Conservation (phyloP, 2,329 filamentous ascomycete genomes). For the Colletotrichum tropicicola region DNA sequence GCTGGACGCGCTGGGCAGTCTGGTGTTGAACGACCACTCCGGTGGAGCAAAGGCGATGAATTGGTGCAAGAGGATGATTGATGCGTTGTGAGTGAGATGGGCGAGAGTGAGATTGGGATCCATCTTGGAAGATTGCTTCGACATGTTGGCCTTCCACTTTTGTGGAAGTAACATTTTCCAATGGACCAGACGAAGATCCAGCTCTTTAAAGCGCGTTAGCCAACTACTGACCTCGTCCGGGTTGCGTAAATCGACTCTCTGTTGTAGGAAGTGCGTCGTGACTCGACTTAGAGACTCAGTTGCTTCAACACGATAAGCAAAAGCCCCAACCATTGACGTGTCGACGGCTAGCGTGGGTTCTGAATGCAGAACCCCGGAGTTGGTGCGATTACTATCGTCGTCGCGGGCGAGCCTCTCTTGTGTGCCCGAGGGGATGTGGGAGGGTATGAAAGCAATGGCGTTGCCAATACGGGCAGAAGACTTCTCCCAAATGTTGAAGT, state of each 20-base stretch:
- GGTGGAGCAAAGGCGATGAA: conserved; percentile 51
- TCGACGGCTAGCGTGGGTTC: not conserved
- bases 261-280: conserved; percentile 52
- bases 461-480: conserved; percentile 46
- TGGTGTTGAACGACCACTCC: conserved; percentile 37
- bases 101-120: conserved; percentile 58
- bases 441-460: conserved; percentile 45
- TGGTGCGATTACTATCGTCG: not conserved
- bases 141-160: conserved; percentile 44
- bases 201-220: conserved; percentile 55
- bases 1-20: conserved; percentile 51
- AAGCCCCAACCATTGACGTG: conserved; percentile 43
- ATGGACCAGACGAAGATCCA: conserved; percentile 53
- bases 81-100: conserved; percentile 57
- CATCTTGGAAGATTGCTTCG: conserved; percentile 43
- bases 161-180: conserved; percentile 53
- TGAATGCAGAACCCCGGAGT: not conserved
- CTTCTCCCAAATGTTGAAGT: conserved; percentile 52
- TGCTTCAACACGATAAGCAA: conserved; percentile 55
- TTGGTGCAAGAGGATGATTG: conserved; percentile 58
- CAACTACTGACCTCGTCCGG: conserved; percentile 48
- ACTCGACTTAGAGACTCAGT: conserved; percentile 54
- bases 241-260: conserved; percentile 46
- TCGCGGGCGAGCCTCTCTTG: not conserved
- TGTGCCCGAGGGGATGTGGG: conserved; percentile 35